Evolutionary conservation across 2,329 filamentous ascomycete genomes (phyloP).

Genomic region (Trichoderma koningiopsis): DNA sequence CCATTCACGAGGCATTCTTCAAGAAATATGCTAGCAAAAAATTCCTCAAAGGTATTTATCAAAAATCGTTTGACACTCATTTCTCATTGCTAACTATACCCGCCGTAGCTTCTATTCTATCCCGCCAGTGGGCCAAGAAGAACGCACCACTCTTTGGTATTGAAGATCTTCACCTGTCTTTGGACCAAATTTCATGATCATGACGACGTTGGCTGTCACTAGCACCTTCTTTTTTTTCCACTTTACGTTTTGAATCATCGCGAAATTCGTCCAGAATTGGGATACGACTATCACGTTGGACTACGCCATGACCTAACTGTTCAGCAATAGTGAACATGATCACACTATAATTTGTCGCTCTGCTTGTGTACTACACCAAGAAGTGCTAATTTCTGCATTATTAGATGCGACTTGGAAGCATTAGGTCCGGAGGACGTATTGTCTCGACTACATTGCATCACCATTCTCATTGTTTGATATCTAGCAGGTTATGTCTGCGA

Average conservation of each 20-base stretch:
- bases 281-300: constrained; percentile 37
- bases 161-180: constrained; percentile 49
- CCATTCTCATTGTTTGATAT: constrained; percentile 35
- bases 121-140: constrained; percentile 91
- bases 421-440: constrained; percentile 27
- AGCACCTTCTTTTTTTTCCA: constrained; percentile 16
- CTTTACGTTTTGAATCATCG: constrained; percentile 17
- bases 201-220: constrained; percentile 20
- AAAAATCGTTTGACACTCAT: too few relatives aligned
- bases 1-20: constrained; percentile 96
- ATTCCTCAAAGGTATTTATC: constrained; percentile 88
- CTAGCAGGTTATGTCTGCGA: constrained; percentile 32
- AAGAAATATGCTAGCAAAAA: constrained; percentile 99
- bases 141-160: constrained; percentile 63
- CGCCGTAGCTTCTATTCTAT: constrained; percentile 77
- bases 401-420: constrained; percentile 32
- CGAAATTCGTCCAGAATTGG: constrained; percentile 31
- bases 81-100: background rate
- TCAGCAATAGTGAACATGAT: constrained; percentile 42
- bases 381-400: constrained; percentile 30
- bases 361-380: constrained; percentile 2
- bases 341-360: constrained; percentile 30
- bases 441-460: constrained; percentile 32
- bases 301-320: constrained; percentile 33
- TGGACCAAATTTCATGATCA: constrained; percentile 50